Base-by-base conservation (phyloP, 192 early-diverging fungal species). In the Gaertneriomyces semiglobifer region DNA sequence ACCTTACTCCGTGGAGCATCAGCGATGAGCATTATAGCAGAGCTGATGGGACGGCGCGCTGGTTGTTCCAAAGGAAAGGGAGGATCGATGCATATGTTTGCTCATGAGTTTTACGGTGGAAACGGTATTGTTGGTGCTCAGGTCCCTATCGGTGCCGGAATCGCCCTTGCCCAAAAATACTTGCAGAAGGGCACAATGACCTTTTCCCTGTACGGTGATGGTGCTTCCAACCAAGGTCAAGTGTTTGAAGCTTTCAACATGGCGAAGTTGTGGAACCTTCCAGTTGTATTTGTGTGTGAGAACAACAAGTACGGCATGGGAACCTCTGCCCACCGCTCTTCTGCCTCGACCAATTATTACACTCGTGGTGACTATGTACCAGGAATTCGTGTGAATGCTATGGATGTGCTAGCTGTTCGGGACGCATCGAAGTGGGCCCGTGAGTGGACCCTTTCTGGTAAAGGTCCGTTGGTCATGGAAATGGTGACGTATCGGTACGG, bases 31-130 rank as follows among this genome's bases (percentile, higher is more conserved):
- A 77, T 80, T 66, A 65, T 84, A 44, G 78, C 82, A 42, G 82
- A 84, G 70, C 66, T 84, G 25, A 84, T 84, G 82, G 83, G 95
- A 63, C 88, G 89, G 65, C 68, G 72, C 58, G 87, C 79, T 55
- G 96, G 96, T 74, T 88, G 89, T 74, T 94, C 93, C 39, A 79
- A 85, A 74, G 96, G 96, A 48, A 98, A 96, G 86, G 96, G 94
- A 69, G 96, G 96, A n/a, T 98, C 96, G 61, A 98, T 98, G 96
- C 96, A 98, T 86, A 93, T 98, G 92, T 98, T 95, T 80, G 87
- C 89, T 53, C 84, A 81, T 66, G 89, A 90, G 73, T 98, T 98
- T 75, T 98, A 90, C 81, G 96, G 96, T 66, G 96, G 96, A 64
- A 98, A 98, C 86, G 96, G 96, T 66, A 98, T 98, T 73, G 94